A percentile compares a stretch with the other conserved stretches of the same genome.
Evolutionary conservation across 2,329 filamentous ascomycete genomes (phyloP).

Genomic region (Fusarium torulosum): DNA sequence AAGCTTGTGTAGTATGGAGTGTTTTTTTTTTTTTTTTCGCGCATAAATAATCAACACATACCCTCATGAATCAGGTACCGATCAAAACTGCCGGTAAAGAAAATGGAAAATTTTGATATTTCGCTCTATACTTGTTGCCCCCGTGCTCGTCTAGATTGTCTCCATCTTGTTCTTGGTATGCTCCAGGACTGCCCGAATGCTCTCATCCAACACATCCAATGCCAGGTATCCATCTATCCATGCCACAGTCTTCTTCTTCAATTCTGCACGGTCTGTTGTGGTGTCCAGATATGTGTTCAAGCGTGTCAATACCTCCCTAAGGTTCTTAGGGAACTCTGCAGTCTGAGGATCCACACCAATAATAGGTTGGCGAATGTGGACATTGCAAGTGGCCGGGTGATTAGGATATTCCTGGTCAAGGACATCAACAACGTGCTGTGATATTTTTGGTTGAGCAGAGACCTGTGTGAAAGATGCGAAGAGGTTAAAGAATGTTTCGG

Average conservation of each 20-base stretch:
- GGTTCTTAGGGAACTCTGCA: conserved; percentile 77
- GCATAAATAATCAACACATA: neutral
- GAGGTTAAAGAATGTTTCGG: conserved; percentile 83
- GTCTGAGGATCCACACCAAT: conserved; percentile 73
- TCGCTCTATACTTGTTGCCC: conserved; percentile 2
- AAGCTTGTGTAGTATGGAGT: neutral
- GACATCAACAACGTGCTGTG: conserved; percentile 78
- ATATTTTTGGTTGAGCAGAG: conserved; percentile 73
- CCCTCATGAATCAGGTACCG: neutral
- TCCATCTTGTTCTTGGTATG: conserved; percentile 59
- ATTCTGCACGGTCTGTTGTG: conserved; percentile 59
- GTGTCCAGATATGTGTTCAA: conserved; percentile 66
- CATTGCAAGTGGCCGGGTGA: conserved; percentile 74
- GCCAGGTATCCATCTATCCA: conserved; percentile 69
- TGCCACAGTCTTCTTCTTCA: conserved; percentile 62
- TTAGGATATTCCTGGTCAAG: conserved; percentile 72
- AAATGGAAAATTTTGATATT: neutral
- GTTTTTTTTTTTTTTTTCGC: neutral
- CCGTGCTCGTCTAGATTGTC: conserved; percentile 12
- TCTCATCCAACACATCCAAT: conserved; percentile 65
- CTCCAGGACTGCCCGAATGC: conserved; percentile 67
- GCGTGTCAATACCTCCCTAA: conserved; percentile 73
- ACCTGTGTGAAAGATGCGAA: conserved; percentile 77
- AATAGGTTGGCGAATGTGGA: conserved; percentile 78
- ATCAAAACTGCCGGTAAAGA: neutral